phyloP scores from a whole-genome alignment of 495 filamentous ascomycete species.

The Neurospora pannonica region DNA sequence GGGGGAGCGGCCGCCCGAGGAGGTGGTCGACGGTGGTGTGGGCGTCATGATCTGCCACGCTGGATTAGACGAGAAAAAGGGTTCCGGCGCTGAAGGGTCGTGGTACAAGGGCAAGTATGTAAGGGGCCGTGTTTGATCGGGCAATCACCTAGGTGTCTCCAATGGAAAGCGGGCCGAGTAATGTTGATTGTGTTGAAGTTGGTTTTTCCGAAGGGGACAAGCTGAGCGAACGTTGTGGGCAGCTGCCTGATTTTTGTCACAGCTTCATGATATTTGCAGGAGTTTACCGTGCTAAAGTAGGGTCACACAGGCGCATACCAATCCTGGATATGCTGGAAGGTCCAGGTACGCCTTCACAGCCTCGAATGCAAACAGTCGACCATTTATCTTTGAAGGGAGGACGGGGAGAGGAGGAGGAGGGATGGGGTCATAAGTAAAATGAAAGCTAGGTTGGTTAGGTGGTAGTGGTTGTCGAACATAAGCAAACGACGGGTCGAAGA shows the following conservation, averaged over 20 bases:
- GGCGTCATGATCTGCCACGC: slow-evolving; percentile 56
- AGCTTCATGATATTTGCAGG: neutral
- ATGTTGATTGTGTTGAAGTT: neutral
- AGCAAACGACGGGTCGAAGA: neutral
- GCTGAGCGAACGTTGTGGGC: neutral
- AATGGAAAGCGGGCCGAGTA: neutral
- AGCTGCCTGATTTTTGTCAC: neutral
- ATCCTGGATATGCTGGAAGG: neutral
- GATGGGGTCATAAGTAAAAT: neutral
- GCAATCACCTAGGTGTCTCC: neutral
- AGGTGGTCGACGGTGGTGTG: slow-evolving; percentile 82
- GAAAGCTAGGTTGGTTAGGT: neutral
- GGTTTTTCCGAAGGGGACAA: neutral
- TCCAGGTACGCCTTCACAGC: neutral
- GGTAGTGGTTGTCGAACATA: neutral
- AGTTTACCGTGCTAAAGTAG: neutral
- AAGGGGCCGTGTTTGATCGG: neutral
- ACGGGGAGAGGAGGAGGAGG: neutral
- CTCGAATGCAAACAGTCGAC: neutral
- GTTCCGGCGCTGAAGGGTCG: neutral
- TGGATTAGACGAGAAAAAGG: neutral
- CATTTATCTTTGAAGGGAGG: neutral
- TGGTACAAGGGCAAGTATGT: neutral
- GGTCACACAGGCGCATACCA: neutral
- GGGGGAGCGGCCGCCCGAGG: slow-evolving; percentile 67